Evolutionary conservation across 164 flowering plant species (phyloP).

Genomic region (Vitis vinifera): ASM3070453v1 NC_081810.1:6972501-6973000

Average conservation of each 20-base stretch:
- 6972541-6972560: slow-evolving; percentile 8
- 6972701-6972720: slow-evolving; percentile 9
- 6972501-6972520: slow-evolving; percentile 14
- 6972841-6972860: slow-evolving; percentile 7
- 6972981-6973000: no score
- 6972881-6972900: not conserved
- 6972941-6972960: not conserved
- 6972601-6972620: slow-evolving; percentile 2
- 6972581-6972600: slow-evolving; percentile 12
- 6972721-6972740: slow-evolving; percentile 2
- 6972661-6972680: not conserved
- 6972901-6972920: not conserved
- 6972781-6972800: not conserved
- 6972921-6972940: not conserved
- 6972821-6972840: slow-evolving; percentile 10
- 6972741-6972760: slow-evolving; percentile 1
- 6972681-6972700: slow-evolving; percentile 3
- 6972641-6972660: slow-evolving; percentile 1
- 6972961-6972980: not conserved
- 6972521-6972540: slow-evolving; percentile 10
- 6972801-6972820: slow-evolving; percentile 6
- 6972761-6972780: not conserved
- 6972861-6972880: slow-evolving; percentile 5
- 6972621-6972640: slow-evolving; percentile 12
- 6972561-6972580: slow-evolving; percentile 5